phyloP scores from a whole-genome alignment of 2,329 filamentous ascomycete genomes.

The Colletotrichum tropicale region DNA sequence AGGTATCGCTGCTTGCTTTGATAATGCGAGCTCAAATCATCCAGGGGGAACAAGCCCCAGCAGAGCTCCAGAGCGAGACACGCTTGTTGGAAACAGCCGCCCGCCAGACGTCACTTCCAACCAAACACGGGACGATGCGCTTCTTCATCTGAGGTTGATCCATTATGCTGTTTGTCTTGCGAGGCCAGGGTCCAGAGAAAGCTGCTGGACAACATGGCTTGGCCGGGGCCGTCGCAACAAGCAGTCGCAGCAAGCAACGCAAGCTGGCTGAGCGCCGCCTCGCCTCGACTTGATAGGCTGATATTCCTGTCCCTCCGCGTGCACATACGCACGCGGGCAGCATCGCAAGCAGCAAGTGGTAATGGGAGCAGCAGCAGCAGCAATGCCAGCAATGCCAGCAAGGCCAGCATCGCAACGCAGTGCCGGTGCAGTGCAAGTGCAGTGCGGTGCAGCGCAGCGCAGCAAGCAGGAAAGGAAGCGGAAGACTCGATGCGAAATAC shows the following conservation, averaged over 20 bases:
- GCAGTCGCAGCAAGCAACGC: not conserved
- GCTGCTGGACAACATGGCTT: not conserved
- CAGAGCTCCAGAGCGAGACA: not conserved
- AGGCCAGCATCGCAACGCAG: not conserved
- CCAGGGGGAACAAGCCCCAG: not conserved
- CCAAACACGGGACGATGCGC: not conserved
- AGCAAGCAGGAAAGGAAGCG: not conserved
- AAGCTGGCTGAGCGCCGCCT: not conserved
- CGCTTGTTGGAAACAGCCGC: conserved; percentile 12
- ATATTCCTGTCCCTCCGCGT: conserved; percentile 4
- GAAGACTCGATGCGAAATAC: not conserved
- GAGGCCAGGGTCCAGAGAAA: not conserved
- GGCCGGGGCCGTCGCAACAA: not conserved
- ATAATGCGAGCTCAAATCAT: not conserved
- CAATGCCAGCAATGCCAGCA: not conserved
- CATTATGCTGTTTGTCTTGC: not conserved
- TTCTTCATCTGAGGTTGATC: not conserved
- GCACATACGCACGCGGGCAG: conserved; percentile 12
- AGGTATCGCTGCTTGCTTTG: not conserved
- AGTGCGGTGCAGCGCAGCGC: not conserved
- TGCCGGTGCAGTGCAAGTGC: not conserved
- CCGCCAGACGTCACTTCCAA: conserved; percentile 3
- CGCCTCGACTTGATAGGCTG: conserved; percentile 9
- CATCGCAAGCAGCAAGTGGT: conserved; percentile 8
- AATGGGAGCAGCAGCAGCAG: not conserved